Evolutionary conservation across 306 rosid species (phyloP).

Genomic region (Cucumis sativus): DNA sequence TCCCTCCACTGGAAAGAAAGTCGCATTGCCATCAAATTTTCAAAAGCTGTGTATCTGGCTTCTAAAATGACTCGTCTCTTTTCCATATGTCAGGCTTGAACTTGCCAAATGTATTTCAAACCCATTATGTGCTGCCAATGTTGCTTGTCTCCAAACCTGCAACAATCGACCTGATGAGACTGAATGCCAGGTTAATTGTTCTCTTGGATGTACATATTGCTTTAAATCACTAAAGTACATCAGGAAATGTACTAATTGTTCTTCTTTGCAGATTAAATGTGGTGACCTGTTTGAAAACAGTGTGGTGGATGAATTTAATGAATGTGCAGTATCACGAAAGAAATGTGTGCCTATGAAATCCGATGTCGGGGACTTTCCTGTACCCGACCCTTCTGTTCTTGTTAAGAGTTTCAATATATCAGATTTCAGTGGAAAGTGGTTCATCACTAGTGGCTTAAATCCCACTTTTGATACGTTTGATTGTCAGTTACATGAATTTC

Average conservation of each 20-base stretch:
- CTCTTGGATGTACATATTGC: background rate
- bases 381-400: conserved; percentile 65
- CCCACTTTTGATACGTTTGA: conserved; percentile 77
- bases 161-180: conserved; percentile 92
- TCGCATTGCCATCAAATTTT: background rate
- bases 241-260: background rate
- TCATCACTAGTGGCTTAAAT: conserved; percentile 77
- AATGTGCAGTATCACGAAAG: conserved; percentile 89
- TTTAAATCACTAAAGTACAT: background rate
- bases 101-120: conserved; percentile 72
- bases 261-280: conserved; percentile 57
- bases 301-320: conserved; percentile 86
- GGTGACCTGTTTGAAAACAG: conserved; percentile 85
- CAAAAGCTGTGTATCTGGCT: background rate
- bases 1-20: background rate
- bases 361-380: conserved; percentile 87
- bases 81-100: conserved; percentile 51
- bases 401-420: conserved; percentile 58
- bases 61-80: conserved; percentile 11
- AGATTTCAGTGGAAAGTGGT: conserved; percentile 89
- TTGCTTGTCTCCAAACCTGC: conserved; percentile 97
- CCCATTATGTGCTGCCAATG: conserved; percentile 85
- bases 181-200: conserved; percentile 72
- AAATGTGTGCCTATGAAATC: conserved; percentile 91
- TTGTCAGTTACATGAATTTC: conserved; percentile 85